Percentiles rank a stretch among this genome's conserved stretches.
Conservation (phyloP, 2,329 filamentous ascomycete genomes). For the Westerdykella sp. region DNA sequence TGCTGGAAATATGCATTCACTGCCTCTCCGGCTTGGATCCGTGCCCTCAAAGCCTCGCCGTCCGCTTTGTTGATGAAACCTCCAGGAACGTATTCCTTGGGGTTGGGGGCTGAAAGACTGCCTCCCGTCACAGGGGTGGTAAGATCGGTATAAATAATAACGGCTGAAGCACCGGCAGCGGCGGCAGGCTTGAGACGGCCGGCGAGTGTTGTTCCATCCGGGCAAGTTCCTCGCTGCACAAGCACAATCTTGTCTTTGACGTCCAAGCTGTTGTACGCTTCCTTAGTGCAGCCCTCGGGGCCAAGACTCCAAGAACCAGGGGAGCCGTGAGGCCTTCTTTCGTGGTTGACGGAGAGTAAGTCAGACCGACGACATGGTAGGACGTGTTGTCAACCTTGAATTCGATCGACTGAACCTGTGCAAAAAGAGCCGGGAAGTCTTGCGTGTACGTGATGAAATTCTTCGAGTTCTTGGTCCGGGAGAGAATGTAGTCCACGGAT, state of each 20-base stretch:
- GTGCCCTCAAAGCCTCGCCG: constrained; percentile 37
- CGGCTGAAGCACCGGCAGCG: constrained; percentile 37
- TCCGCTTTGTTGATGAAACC: constrained; percentile 43
- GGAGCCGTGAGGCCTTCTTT: constrained; percentile 40
- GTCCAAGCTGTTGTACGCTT: constrained; percentile 34
- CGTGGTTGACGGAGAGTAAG: constrained; percentile 45
- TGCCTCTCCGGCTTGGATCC: constrained; percentile 38
- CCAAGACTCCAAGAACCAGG: constrained; percentile 39
- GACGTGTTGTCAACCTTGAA: constrained; percentile 35
- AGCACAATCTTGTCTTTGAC: constrained; percentile 40
- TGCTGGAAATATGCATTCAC: constrained; percentile 41
- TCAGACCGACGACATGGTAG: constrained; percentile 40
- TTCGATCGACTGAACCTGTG: constrained; percentile 37
- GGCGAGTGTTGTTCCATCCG: constrained; percentile 38
- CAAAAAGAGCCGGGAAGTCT: constrained; percentile 45
- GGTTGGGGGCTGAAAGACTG: constrained; percentile 36
- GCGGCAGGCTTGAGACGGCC: constrained; percentile 38
- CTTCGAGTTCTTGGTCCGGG: constrained; percentile 41
- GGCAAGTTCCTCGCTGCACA: constrained; percentile 38
- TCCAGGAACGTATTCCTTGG: constrained; percentile 30
- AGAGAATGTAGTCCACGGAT: constrained; percentile 52
- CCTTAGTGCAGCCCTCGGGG: constrained; percentile 36
- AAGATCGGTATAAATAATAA: constrained; percentile 40
- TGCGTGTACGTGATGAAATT: constrained; percentile 42
- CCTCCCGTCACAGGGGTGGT: constrained; percentile 36